Evolutionary conservation across 2,329 filamentous ascomycete species (phyloP).

Genomic region (Beauveria varroae): DNA sequence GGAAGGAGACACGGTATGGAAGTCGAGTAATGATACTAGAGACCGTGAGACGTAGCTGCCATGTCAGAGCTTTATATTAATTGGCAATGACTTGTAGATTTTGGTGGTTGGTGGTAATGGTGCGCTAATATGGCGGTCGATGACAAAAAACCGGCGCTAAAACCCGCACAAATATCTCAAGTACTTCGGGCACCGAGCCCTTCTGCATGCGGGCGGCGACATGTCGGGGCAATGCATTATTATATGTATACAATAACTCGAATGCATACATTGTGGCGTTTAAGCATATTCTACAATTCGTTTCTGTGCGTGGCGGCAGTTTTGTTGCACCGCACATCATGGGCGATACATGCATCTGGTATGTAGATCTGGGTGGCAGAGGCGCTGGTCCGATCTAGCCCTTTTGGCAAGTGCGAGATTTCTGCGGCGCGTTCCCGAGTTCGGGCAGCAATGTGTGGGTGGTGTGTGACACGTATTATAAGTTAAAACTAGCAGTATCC

Average conservation of each 20-base stretch:
- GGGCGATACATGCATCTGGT: neutral
- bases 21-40: neutral
- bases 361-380: neutral
- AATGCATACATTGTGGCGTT: no score
- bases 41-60: neutral
- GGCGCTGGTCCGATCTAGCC: neutral
- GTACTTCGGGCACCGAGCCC: neutral
- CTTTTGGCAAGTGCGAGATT: neutral
- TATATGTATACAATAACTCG: neutral
- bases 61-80: slow-evolving; percentile 7
- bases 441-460: no score
- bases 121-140: slow-evolving; percentile 3
- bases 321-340: neutral
- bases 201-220: neutral
- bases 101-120: neutral
- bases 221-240: neutral
- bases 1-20: neutral
- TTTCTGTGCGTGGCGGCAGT: neutral
- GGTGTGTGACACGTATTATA: no score
- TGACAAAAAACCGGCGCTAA: slow-evolving; percentile 16
- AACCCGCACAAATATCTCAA: slow-evolving; percentile 31
- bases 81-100: neutral
- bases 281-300: no score
- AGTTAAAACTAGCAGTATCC: no score
- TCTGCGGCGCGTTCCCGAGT: neutral